phyloP scores from a whole-genome alignment of 179 eudicot genomes.

The Beta lomatogona region DNA sequence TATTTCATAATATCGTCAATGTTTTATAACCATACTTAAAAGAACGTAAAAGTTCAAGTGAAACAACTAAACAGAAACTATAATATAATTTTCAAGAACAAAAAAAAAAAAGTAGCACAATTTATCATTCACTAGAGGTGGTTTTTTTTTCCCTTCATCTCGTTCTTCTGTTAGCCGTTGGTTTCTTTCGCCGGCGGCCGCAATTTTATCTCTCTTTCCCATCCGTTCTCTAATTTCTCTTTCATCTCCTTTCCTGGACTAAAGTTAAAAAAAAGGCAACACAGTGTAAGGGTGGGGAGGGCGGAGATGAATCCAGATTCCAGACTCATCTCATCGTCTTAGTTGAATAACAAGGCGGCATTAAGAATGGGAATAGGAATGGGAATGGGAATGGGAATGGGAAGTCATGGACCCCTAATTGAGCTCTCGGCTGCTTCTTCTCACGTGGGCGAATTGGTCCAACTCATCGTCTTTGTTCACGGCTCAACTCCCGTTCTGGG shows the following conservation, averaged over 20 bases:
- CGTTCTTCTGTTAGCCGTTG: constrained; percentile 10
- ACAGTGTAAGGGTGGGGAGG: too few relatives aligned
- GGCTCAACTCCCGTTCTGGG: constrained; percentile 51
- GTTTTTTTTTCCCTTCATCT: background rate
- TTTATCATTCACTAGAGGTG: background rate
- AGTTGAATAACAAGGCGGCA: too few relatives aligned
- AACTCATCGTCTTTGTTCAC: constrained; percentile 71
- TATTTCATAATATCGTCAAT: too few relatives aligned
- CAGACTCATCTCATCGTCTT: too few relatives aligned
- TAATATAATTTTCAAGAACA: too few relatives aligned
- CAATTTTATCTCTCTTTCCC: constrained; percentile 13
- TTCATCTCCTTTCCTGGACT: too few relatives aligned
- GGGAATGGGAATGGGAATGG: constrained; percentile 33
- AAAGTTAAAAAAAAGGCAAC: too few relatives aligned
- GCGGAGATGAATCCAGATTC: too few relatives aligned
- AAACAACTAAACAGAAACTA: too few relatives aligned
- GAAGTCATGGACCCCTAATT: constrained; percentile 83
- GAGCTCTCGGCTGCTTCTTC: constrained; percentile 64
- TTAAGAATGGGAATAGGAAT: background rate
- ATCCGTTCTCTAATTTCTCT: too few relatives aligned
- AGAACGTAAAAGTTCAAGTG: too few relatives aligned
- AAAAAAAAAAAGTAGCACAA: background rate
- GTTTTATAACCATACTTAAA: too few relatives aligned
- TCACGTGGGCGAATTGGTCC: constrained; percentile 68
- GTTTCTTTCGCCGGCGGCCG: constrained; percentile 26